Evolutionary conservation across 2,329 filamentous ascomycete species (phyloP), one percentile per base, ranked within the genome.

Genomic region (Pseudovirgaria hyperparasitica): DNA sequence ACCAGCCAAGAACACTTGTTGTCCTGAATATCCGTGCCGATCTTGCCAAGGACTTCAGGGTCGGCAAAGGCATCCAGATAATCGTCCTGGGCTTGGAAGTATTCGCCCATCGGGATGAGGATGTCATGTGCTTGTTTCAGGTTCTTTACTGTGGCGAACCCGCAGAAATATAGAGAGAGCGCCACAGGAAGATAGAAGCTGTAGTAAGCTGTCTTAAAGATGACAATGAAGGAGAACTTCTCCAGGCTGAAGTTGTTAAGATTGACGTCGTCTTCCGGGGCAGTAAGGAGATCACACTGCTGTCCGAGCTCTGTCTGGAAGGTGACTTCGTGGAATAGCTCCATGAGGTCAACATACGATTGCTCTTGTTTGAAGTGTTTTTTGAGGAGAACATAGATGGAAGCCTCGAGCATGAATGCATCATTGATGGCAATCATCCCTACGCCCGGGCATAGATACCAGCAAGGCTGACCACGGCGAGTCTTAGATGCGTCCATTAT

Each of bases 1-100:
- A 98, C 72, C 33, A 98, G 65, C 90, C 90, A 98, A 22, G 82
- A 92, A 70, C 90, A 98, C 71, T 98, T 98, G 72, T 98, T 98
- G 64, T 98, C 90, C 68, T 86, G 77, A 57, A 98, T 98, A 50
- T 98, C 90, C 34, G 90, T 98, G 40, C 90, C 90, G 40, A 96
- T 93, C 73, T 98, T 98, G 58, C 90, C 90, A 53, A 98, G 90
- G 48, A 85, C 72, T 47, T 84, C 74, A 20, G 90, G 85, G 43
- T 87, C 76, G 44, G 87, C 90, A 50, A 90, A 98, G 63, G 92
- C 92, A 67, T 98, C 90, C 28, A 98, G 81, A 63, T 90, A 98
- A 65, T 98, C 90, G 57, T 98, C 90, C 61, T 98, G 90, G 38
- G 93, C 73, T 63, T 98, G 90, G 72, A 98, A 98, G 68, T 98